Conservation (phyloP, 306 rosid species). For the Cucurbita maxima region DNA sequence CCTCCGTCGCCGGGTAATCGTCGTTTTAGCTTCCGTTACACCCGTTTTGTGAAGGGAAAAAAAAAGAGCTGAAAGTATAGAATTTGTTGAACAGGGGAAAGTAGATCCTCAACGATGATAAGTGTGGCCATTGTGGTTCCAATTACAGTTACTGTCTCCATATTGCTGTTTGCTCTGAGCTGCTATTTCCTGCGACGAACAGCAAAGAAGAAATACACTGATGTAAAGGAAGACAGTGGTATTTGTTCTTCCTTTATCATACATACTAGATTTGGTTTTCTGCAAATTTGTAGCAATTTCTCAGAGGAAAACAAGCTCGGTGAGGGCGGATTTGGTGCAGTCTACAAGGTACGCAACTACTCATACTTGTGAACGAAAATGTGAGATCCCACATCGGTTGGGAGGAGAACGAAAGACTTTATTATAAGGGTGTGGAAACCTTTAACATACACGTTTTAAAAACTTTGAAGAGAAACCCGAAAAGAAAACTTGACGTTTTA, state of each 20-base stretch:
- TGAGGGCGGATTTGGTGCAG: constrained; percentile 45
- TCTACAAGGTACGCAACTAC: constrained; percentile 24
- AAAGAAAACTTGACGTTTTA: too few species aligned
- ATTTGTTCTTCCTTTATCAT: background rate
- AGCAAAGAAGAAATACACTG: background rate
- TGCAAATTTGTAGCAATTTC: constrained; percentile 27
- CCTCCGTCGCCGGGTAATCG: background rate
- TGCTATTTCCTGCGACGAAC: constrained; percentile 2
- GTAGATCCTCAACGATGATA: background rate
- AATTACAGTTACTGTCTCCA: background rate
- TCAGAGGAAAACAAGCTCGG: constrained; percentile 28
- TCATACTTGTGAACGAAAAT: too few species aligned
- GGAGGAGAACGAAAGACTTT: background rate
- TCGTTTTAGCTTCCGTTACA: background rate
- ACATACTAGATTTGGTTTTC: constrained; percentile 13
- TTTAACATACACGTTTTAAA: too few species aligned
- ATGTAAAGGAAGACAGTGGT: background rate
- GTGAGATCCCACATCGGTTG: background rate
- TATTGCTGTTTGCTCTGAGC: background rate
- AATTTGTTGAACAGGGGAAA: background rate
- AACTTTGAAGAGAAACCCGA: too few species aligned
- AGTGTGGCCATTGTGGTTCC: constrained; percentile 8
- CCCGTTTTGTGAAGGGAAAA: too few species aligned
- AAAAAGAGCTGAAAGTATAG: too few species aligned
- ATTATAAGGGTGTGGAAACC: too few species aligned